These are phyloP conservation scores for Solanum megistacrolobum DNA, from an alignment of 257 asterid species.

Conservation along the genomic window DNA sequence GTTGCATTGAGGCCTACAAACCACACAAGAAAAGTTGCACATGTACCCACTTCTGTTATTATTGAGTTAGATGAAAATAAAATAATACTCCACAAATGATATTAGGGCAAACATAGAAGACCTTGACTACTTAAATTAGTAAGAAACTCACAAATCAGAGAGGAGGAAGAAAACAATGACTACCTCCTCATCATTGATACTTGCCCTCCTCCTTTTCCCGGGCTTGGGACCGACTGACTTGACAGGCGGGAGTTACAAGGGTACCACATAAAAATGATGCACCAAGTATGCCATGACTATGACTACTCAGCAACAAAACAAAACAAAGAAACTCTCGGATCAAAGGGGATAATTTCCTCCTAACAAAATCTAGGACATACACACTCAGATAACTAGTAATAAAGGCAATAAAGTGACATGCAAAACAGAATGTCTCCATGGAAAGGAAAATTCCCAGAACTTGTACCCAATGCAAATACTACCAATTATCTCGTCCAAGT, in stretches of 20 bases:
- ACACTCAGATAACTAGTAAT: neutral
- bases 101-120: neutral
- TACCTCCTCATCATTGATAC: neutral
- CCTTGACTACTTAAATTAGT: neutral
- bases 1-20: neutral
- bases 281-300: neutral
- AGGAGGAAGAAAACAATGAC: neutral
- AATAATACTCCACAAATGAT: neutral
- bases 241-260: neutral
- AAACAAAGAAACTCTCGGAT: neutral
- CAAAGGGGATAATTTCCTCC: neutral
- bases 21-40: neutral
- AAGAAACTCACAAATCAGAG: neutral
- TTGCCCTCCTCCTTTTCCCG: neutral
- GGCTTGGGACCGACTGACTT: neutral
- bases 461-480: neutral
- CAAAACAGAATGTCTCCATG: neutral
- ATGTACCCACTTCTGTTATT: neutral
- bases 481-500: neutral
- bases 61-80: neutral
- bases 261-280: neutral
- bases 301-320: neutral
- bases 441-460: neutral
- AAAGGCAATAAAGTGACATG: neutral
- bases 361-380: neutral